Percentiles rank a stretch among this genome's conserved stretches.
These are phyloP conservation scores for Coniochaeta sp. DNA, from an alignment of 2,329 filamentous ascomycete genomes.

Conservation along the genomic window DNA sequence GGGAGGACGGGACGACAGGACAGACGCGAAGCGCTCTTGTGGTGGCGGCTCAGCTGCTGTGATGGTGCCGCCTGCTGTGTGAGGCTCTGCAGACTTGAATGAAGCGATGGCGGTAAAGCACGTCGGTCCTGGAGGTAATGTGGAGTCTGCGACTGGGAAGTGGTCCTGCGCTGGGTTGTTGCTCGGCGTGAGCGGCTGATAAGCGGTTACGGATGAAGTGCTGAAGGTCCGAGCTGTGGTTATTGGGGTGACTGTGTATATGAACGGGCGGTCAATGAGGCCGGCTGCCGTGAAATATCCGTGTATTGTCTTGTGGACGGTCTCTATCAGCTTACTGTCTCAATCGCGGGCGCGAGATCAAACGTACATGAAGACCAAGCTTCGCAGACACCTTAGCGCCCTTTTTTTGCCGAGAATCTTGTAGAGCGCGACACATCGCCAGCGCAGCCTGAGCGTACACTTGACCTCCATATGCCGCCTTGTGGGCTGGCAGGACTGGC, in stretches of 20 bases:
- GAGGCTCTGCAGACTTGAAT: slow-evolving; percentile 35
- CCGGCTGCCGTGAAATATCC: slow-evolving; percentile 46
- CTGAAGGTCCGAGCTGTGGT: slow-evolving; percentile 38
- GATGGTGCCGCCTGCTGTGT: slow-evolving; percentile 24
- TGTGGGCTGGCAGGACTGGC: slow-evolving; percentile 6
- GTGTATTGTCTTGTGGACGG: slow-evolving; percentile 38
- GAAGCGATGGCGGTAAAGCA: slow-evolving; percentile 45
- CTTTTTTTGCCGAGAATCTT: slow-evolving; percentile 17
- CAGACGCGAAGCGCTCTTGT: slow-evolving; percentile 32
- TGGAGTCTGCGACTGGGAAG: slow-evolving; percentile 31
- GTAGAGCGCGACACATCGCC: slow-evolving; percentile 26
- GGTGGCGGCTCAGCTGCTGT: slow-evolving; percentile 27
- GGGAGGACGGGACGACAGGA: slow-evolving; percentile 28
- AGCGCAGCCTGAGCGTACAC: slow-evolving; percentile 33
- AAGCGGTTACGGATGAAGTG: slow-evolving; percentile 39
- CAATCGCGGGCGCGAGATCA: background rate
- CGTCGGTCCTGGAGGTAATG: slow-evolving; percentile 28
- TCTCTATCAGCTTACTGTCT: background rate
- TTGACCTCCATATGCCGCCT: slow-evolving; percentile 32
- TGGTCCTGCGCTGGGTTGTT: slow-evolving; percentile 21
- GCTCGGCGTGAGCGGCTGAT: slow-evolving; percentile 36
- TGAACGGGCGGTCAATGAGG: slow-evolving; percentile 39
- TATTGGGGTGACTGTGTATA: slow-evolving; percentile 40
- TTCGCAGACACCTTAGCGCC: slow-evolving; percentile 9
- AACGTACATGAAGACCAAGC: slow-evolving; percentile 31